These are phyloP conservation scores for Arxiozyma slooffiae DNA, from an alignment of 1,139 yeast genomes.

Conservation along the genomic window DNA sequence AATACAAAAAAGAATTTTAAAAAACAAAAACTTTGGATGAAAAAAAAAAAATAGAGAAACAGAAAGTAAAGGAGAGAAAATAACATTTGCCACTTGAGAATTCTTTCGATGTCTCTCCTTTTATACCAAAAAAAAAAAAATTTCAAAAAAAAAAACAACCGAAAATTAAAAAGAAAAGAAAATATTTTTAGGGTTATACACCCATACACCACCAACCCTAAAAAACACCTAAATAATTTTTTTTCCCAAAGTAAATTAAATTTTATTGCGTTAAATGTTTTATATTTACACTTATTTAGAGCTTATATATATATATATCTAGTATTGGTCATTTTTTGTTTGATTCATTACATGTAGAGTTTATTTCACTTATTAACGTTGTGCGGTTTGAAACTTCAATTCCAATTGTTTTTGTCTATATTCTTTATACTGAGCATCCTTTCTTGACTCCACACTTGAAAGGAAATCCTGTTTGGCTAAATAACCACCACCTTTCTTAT, in stretches of 20 bases:
- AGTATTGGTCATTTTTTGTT: not conserved
- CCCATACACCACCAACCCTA: not conserved
- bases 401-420: conserved; percentile 37
- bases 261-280: too few relatives aligned
- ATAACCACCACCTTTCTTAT: conserved; percentile 75
- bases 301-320: too few relatives aligned
- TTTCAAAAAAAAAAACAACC: not conserved
- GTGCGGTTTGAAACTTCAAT: conserved; percentile 18
- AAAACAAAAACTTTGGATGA: too few relatives aligned
- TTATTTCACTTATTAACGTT: not conserved
- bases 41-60: too few relatives aligned
- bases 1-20: conserved; percentile 6
- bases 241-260: too few relatives aligned
- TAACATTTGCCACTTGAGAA: not conserved
- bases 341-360: too few relatives aligned
- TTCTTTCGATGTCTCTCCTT: not conserved
- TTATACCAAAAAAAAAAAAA: not conserved
- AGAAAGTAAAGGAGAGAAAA: too few relatives aligned
- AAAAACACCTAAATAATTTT: not conserved
- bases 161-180: too few relatives aligned
- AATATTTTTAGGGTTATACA: not conserved
- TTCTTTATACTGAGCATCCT: conserved; percentile 53
- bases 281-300: not conserved
- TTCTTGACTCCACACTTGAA: conserved; percentile 58
- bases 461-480: conserved; percentile 87